Conservation (phyloP, 1,139 yeast species). For the Diutina siamensis region DNA sequence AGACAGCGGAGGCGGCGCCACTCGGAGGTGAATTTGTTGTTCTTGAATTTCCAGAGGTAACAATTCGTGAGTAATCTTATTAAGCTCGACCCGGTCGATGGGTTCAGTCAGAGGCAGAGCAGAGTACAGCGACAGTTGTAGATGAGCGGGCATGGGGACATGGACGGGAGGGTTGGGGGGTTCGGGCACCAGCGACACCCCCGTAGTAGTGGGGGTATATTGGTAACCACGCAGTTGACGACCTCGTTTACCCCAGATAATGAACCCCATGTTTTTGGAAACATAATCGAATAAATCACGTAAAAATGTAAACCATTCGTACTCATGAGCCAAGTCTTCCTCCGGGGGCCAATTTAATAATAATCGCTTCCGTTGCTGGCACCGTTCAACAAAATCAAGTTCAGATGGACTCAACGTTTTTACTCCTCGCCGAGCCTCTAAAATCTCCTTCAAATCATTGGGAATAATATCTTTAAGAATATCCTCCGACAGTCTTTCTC, state of each 20-base stretch:
- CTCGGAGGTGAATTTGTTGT: constrained; percentile 30
- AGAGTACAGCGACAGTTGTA: background rate
- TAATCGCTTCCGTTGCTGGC: constrained; percentile 55
- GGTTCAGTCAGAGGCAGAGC: background rate
- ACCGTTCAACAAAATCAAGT: constrained; percentile 55
- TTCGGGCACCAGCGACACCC: background rate
- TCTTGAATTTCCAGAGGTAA: constrained; percentile 39
- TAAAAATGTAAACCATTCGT: constrained; percentile 64
- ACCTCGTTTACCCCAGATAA: constrained; percentile 50
- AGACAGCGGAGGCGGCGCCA: constrained; percentile 16
- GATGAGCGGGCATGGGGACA: constrained; percentile 5
- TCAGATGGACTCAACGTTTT: constrained; percentile 53
- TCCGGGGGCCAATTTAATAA: constrained; percentile 37
- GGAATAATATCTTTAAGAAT: constrained; percentile 74
- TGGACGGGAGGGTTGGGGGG: background rate
- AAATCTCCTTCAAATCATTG: constrained; percentile 42
- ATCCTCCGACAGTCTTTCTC: constrained; percentile 55
- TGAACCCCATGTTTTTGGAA: constrained; percentile 58
- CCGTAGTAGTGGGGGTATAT: background rate
- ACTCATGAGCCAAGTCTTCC: constrained; percentile 40
- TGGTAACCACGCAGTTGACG: constrained; percentile 3
- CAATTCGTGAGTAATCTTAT: constrained; percentile 4
- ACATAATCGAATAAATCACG: constrained; percentile 72
- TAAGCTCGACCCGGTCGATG: background rate
- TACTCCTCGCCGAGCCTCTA: constrained; percentile 34